Evolutionary conservation across 768 basidiomycete genomes (phyloP), one percentile per base, ranked within the genome.

Genomic region (Boletus fagicola): DNA sequence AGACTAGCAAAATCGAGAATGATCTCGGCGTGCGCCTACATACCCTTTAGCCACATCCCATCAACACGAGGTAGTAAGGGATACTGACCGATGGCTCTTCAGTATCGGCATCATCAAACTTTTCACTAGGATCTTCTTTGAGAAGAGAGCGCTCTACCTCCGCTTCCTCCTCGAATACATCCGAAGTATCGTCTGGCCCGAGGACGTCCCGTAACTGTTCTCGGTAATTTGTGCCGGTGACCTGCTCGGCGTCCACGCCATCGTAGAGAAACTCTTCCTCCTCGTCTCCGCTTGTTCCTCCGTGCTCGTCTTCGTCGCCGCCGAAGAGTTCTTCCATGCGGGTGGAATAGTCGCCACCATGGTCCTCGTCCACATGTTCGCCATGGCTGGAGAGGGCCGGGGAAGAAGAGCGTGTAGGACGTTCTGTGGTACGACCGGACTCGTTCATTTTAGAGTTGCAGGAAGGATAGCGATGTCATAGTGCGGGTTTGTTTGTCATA

Each of bases 161-260:
- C 9, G 69, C 67, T 50, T 77, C 77, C 20, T 71, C 76, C 20
- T 71, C 76, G 35, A 78, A 77, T 36, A 77, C 75, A 46, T 83
- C 80, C 40, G 80, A 79, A 39, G 76, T 78, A 53, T 81, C 77
- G 12, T 89, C 88, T 33, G 79, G 75, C 18, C 85, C 90, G 38
- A 94, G 78, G 24, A 89, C 85, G 49, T 91, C 88, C 45, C 84
- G 79, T 50, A 94, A 72, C 62, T 83, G 87, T 57, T 86, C 83
- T 12, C 74, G 76, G 68, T 94, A 94, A 51, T 79, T 81, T 38
- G 76, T 75, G 16, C 78, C 72, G 0, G 77, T 70, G 43, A 73
- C 63, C 15, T 74, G 64, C 36, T 69, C 71, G 5, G 84, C 81
- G 63, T 94, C 90, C 22, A 83, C 75, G 30, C 90, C 92, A 30